Evolutionary conservation across 768 basidiomycete genomes (phyloP).

Genomic region (Psilocybe sp.): DNA sequence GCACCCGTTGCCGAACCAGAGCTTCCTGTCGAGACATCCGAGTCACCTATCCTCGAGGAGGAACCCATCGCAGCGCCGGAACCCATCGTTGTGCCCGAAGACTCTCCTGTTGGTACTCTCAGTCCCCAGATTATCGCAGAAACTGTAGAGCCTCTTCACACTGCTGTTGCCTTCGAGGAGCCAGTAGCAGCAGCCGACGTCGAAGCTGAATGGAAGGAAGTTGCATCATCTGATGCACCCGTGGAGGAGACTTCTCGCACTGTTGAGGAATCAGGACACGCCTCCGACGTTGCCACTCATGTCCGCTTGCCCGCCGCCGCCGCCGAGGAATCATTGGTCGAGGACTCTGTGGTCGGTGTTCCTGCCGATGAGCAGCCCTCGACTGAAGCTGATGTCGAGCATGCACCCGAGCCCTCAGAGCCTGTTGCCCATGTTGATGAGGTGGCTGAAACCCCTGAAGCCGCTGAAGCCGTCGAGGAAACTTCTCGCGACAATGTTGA

Average conservation of each 20-base stretch:
- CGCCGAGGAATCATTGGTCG: too few species aligned
- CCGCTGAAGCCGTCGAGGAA: background rate
- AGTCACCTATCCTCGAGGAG: slow-evolving; percentile 2
- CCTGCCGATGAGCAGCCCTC: background rate
- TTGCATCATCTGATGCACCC: too few species aligned
- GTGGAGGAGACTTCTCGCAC: too few species aligned
- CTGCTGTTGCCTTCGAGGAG: too few species aligned
- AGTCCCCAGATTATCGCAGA: slow-evolving; percentile 1
- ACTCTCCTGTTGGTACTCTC: background rate
- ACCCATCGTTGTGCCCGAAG: background rate
- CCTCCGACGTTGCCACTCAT: too few species aligned
- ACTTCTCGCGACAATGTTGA: too few species aligned
- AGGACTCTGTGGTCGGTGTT: background rate
- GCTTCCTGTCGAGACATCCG: slow-evolving; percentile 4
- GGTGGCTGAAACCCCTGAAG: background rate
- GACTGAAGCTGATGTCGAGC: background rate
- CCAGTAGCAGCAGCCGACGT: too few species aligned
- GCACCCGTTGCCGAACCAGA: background rate
- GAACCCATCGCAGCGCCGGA: background rate
- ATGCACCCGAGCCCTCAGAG: background rate
- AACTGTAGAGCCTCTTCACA: background rate
- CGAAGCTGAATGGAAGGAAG: too few species aligned
- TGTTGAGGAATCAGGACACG: too few species aligned
- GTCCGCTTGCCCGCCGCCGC: too few species aligned
- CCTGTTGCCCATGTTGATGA: background rate